These are phyloP conservation scores for Leccinum sublutescens DNA, from an alignment of 768 basidiomycete genomes.

Conservation along the genomic window DNA sequence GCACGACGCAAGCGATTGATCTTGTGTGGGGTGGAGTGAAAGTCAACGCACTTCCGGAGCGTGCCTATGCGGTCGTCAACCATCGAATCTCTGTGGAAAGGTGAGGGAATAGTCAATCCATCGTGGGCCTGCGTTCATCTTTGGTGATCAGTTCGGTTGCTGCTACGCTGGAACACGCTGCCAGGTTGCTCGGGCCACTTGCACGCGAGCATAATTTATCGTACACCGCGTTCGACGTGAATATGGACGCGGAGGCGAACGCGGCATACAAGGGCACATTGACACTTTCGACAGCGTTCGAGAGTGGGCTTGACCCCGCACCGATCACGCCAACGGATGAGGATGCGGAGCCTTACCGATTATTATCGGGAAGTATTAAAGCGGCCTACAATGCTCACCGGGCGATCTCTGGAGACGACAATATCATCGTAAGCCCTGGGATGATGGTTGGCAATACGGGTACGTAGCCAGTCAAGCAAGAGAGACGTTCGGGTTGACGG, in stretches of 20 bases:
- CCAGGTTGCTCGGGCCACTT: constrained; percentile 41
- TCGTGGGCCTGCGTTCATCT: background rate
- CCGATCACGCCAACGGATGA: constrained; percentile 51
- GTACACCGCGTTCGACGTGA: constrained; percentile 53
- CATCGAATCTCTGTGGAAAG: constrained; percentile 67
- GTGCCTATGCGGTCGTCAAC: constrained; percentile 65
- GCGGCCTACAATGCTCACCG: constrained; percentile 56
- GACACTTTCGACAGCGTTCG: constrained; percentile 47
- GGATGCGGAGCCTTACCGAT: constrained; percentile 38
- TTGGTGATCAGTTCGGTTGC: constrained; percentile 34
- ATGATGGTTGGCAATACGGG: constrained; percentile 60
- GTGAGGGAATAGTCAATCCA: constrained; percentile 27
- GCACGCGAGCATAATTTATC: constrained; percentile 57
- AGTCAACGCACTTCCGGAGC: constrained; percentile 78
- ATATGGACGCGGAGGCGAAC: constrained; percentile 32
- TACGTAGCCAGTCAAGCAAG: constrained; percentile 1
- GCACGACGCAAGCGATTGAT: constrained; percentile 79
- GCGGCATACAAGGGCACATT: constrained; percentile 44
- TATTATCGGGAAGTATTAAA: constrained; percentile 66
- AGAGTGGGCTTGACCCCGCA: constrained; percentile 57
- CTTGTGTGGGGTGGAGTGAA: constrained; percentile 68
- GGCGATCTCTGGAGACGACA: constrained; percentile 31
- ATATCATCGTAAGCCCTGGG: constrained; percentile 45
- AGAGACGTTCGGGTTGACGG: background rate
- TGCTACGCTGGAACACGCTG: constrained; percentile 45